Evolutionary conservation across 2,329 filamentous ascomycete genomes (phyloP), one percentile per base, ranked within the genome.

Genomic region (Fusarium stilboides): DNA sequence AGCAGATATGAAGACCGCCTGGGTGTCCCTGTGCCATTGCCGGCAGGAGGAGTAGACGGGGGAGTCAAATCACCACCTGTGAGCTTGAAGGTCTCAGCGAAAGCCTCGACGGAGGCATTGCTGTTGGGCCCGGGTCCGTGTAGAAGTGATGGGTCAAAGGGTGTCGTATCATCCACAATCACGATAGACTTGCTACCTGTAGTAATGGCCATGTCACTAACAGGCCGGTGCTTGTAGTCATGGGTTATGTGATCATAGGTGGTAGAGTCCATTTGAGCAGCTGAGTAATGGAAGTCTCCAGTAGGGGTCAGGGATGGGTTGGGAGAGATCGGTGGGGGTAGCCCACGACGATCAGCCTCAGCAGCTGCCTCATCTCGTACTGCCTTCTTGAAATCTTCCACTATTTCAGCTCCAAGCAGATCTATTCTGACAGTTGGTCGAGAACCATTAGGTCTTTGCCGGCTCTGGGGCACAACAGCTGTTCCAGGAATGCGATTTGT

Each of bases 141-240:
- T 10, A 89, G 87, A 12, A 81, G 70, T 1, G 84, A 79, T n/a
- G 85, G 77, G 10, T 87, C 80, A 7, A 82, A 80, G 0, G 84
- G 80, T 17, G 85, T 71, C 1, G 90, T 91, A 33, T 88, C 89
- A 61, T 97, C 93, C 36, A 97, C 89, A 74, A 97, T 97, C 57
- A 97, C 86, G 69, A 97, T 97, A 0, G 94, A 97, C 75, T 94
- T 91, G 83, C 93, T 97, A n/a, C 93, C 92, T 13, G 86, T 85
- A 0, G 94, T 96, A 44, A 95, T 87, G 8, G 80, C 87, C 70
- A 83, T 82, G 62, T 89, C 86, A 65, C 86, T 88, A 14, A 77
- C 71, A 2, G 85, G 84, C 44, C 85, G 79, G 55, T 69, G 76
- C 61, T 62, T 80, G 10, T 79, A 69, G 8, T 76, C 64, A 8